Evolutionary conservation across 78 protist species (phyloP).

Genomic region (Tieghemostelium lacteum): DNA sequence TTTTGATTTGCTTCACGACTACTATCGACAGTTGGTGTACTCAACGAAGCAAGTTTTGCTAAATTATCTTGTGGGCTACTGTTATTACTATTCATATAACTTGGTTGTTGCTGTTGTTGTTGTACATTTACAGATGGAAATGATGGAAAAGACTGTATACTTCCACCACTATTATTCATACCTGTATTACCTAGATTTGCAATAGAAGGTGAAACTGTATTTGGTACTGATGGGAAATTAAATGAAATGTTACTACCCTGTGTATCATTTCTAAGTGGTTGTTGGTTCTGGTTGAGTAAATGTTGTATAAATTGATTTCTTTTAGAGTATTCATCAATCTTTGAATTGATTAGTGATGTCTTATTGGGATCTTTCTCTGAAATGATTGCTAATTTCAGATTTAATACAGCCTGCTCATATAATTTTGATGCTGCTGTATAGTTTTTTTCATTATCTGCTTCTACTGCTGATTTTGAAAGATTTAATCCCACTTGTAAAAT

Average conservation of each 20-base stretch:
- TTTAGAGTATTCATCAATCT: slow-evolving; percentile 61
- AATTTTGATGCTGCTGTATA: slow-evolving; percentile 38
- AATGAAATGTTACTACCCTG: background rate
- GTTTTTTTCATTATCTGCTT: slow-evolving; percentile 50
- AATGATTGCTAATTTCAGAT: slow-evolving; percentile 50
- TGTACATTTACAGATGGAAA: background rate
- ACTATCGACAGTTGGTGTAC: background rate
- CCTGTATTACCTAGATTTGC: background rate
- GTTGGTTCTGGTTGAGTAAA: slow-evolving; percentile 9
- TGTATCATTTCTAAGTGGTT: background rate
- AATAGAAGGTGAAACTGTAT: background rate
- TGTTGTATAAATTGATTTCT: slow-evolving; percentile 65
- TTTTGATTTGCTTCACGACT: background rate
- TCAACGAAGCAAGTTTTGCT: slow-evolving; percentile 39
- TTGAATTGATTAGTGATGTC: slow-evolving; percentile 36
- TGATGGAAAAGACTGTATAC: background rate
- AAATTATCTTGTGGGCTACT: background rate
- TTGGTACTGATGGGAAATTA: slow-evolving; percentile 7
- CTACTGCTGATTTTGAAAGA: slow-evolving; percentile 61
- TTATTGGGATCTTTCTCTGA: slow-evolving; percentile 39
- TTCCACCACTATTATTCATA: background rate
- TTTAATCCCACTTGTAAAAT: slow-evolving; percentile 59
- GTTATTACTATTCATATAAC: background rate
- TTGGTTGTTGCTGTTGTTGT: slow-evolving; percentile 23
- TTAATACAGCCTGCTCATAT: slow-evolving; percentile 65